Conservation (phyloP, 78 protist genomes). For the Bodo saltans region DNA sequence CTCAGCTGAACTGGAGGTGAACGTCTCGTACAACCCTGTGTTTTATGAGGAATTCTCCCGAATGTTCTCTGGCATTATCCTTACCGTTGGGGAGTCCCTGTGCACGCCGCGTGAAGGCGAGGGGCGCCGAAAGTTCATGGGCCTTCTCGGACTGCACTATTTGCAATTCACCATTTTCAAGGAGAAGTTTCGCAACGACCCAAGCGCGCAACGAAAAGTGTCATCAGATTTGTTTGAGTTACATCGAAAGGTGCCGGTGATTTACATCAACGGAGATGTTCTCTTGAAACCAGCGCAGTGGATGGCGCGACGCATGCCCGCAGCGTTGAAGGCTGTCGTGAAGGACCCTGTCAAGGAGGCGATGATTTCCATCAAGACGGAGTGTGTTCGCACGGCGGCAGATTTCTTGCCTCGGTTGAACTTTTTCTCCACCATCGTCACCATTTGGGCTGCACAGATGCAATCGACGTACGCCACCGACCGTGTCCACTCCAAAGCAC, state of each 20-base stretch:
- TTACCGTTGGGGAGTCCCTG: background rate
- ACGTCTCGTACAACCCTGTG: background rate
- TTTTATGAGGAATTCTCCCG: constrained; percentile 22
- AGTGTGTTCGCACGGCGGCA: background rate
- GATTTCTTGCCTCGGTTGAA: background rate
- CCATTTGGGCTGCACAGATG: constrained; percentile 13
- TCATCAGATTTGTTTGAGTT: background rate
- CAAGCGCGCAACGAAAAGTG: background rate
- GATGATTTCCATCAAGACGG: background rate
- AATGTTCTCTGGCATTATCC: background rate
- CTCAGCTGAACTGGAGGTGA: background rate
- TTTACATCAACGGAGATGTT: constrained; percentile 31
- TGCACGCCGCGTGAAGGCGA: background rate
- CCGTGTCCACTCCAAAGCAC: background rate
- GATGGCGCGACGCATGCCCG: background rate
- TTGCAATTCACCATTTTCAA: constrained; percentile 14
- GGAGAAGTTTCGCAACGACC: constrained; percentile 5
- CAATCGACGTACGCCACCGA: background rate
- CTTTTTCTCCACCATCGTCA: background rate
- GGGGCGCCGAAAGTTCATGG: background rate
- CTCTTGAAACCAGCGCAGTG: constrained; percentile 6
- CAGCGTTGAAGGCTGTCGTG: background rate
- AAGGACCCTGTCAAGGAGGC: constrained; percentile 19
- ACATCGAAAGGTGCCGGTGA: constrained; percentile 20
- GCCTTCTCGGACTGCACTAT: constrained; percentile 14